These are phyloP conservation scores for Sungouiozyma ichnusensis DNA, from an alignment of 805 yeast genomes.

Conservation along the genomic window DNA sequence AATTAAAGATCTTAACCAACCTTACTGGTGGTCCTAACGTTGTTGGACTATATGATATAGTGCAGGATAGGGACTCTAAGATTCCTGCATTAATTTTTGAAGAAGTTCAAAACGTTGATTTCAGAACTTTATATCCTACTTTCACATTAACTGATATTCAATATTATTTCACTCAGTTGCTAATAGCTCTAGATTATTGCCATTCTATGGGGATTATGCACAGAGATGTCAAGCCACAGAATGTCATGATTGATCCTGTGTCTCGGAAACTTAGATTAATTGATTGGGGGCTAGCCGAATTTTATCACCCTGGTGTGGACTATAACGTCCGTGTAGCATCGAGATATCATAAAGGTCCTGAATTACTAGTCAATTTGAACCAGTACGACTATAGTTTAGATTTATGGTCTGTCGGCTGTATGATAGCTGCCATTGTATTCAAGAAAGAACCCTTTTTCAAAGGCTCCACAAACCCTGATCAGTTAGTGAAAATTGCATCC, in stretches of 20 bases:
- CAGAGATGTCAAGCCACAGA: constrained; percentile 89
- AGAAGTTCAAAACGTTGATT: constrained; percentile 74
- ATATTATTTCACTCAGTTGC: constrained; percentile 71
- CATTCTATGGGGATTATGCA: constrained; percentile 95
- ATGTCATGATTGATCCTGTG: constrained; percentile 82
- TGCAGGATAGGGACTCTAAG: constrained; percentile 72
- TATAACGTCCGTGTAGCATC: constrained; percentile 90
- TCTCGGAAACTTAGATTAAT: constrained; percentile 55
- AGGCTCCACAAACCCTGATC: constrained; percentile 86
- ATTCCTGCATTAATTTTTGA: constrained; percentile 87
- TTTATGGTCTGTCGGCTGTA: constrained; percentile 86
- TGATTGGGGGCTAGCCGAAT: constrained; percentile 94
- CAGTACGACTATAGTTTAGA: constrained; percentile 84
- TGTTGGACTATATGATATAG: constrained; percentile 67
- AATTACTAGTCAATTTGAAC: constrained; percentile 69
- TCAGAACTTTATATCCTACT: constrained; percentile 75
- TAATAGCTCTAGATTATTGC: constrained; percentile 74
- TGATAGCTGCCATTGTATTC: constrained; percentile 81
- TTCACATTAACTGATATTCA: constrained; percentile 67
- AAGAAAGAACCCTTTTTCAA: constrained; percentile 88
- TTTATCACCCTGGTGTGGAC: constrained; percentile 80
- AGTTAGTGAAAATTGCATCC: constrained; percentile 78
- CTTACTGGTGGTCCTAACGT: constrained; percentile 77
- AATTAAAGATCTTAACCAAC: constrained; percentile 77
- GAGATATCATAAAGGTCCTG: constrained; percentile 88